Evolutionary conservation across 768 basidiomycete genomes (phyloP), one percentile per base, ranked within the genome.

Genomic region (Boletus tylopilopsis): DNA sequence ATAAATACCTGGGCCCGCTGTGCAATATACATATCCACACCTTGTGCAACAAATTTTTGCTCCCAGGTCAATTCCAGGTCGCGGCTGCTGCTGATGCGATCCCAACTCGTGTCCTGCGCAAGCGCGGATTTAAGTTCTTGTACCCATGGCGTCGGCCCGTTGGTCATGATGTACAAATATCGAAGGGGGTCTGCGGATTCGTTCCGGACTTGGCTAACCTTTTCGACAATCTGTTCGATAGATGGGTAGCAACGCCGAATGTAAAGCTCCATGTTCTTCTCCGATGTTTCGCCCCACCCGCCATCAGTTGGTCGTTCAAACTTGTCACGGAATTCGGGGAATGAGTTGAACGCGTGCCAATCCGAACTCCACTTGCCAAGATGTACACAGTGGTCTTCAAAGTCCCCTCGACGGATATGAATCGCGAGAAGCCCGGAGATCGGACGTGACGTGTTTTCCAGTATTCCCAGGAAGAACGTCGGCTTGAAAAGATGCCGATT

Each of bases 401-500:
- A 80, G 59, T 79, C 79, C 11, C 80, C 79, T 25, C 78, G 67
- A 1, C 79, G 76, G 38, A 80, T 61, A 54, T 81, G 80, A 8
- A 80, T 57, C 4, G 73, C 80, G 5, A 81, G 66, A 1, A 79
- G 66, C 16, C 78, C 75, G 0, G 69, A 55, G 24, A 76, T 63
- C 6, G 61, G 56, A 3, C 46, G 6, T 9, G 42, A 46, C 21
- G 53, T 47, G 15, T 24, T 42, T 43, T 59, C 50, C 27, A 56
- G 4, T 21, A 32, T 3, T 10, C 32, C 16, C 11, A 48, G 13
- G 29, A 29, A 42, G 19, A 42, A 5, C 0, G 21, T 36, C 6
- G 53, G 38, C 21, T 54, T 36, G 41, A 72, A 62, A n/a, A 67
- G 35, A 18, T 56, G 60, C 1, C 53, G 59, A 22, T 75, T 76